A percentile compares a stretch with the other conserved stretches of the same genome.
Evolutionary conservation across 2,329 filamentous ascomycete genomes (phyloP).

Genomic region (Fusarium nisikadoi): DNA sequence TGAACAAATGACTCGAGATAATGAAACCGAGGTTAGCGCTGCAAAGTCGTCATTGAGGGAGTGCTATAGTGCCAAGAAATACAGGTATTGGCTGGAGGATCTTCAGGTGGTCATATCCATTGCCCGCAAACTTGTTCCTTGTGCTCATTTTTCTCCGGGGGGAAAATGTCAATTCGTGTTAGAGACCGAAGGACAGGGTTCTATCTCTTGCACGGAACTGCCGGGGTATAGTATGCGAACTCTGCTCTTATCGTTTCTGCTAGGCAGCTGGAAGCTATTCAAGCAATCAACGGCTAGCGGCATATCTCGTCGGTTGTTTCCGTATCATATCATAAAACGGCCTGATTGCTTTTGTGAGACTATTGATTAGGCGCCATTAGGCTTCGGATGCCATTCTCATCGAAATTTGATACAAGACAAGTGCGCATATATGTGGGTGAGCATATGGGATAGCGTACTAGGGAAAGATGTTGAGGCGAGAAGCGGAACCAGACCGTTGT

Average conservation of each 20-base stretch:
- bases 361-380: not conserved
- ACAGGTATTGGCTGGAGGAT: constrained; percentile 15
- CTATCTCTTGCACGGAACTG: constrained; percentile 1
- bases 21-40: constrained; percentile 24
- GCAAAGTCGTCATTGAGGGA: constrained; percentile 24
- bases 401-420: not conserved
- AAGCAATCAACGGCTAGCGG: not conserved
- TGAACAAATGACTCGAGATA: constrained; percentile 14
- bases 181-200: not conserved
- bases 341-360: not conserved
- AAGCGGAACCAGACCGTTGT: constrained; percentile 9
- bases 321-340: not conserved
- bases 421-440: not conserved
- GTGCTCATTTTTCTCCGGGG: not conserved
- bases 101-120: constrained; percentile 2
- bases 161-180: constrained; percentile 9
- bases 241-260: not conserved
- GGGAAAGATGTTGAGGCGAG: constrained; percentile 13
- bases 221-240: constrained; percentile 6
- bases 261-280: not conserved
- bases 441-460: not conserved
- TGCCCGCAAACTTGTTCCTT: constrained; percentile 20
- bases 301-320: not conserved
- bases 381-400: not conserved
- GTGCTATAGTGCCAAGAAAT: constrained; percentile 24